A percentile compares a stretch with the other conserved stretches of the same genome.
Evolutionary conservation across 257 asterid genomes (phyloP).

Genomic region (Paraleonurus japonicus): DNA sequence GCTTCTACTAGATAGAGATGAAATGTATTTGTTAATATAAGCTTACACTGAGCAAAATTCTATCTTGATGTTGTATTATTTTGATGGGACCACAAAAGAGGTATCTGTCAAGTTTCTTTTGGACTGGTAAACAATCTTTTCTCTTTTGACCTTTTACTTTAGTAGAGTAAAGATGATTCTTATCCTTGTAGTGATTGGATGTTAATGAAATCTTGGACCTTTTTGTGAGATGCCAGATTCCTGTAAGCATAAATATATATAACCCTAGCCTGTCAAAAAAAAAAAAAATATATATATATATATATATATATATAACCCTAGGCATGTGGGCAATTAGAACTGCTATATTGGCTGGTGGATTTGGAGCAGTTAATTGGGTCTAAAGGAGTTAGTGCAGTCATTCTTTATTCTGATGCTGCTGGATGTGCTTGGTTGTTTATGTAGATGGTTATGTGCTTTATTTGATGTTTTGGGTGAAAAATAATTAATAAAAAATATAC

Average conservation of each 20-base stretch:
- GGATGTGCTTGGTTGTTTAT: not conserved
- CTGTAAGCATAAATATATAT: not conserved
- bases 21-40: constrained; percentile 17
- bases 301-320: too few species aligned
- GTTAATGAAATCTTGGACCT: constrained; percentile 2
- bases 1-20: constrained; percentile 30
- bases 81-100: constrained; percentile 37
- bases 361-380: constrained; percentile 23
- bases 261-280: too few species aligned
- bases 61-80: constrained; percentile 14
- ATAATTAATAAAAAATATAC: too few species aligned
- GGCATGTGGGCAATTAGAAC: constrained; percentile 51
- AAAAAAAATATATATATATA: too few species aligned
- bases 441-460: not conserved
- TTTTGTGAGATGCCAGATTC: constrained; percentile 30
- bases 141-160: constrained; percentile 39
- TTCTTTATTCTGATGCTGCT: constrained; percentile 23
- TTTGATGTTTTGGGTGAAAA: too few species aligned
- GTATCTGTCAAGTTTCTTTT: constrained; percentile 30
- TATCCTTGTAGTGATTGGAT: constrained; percentile 32
- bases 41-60: constrained; percentile 3
- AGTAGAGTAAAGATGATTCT: constrained; percentile 41
- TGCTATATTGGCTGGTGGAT: constrained; percentile 13
- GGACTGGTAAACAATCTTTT: constrained; percentile 31
- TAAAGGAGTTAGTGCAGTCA: constrained; percentile 21